Conservation (phyloP, 192 early-diverging fungal genomes). For the Coemansia sp. region DNA sequence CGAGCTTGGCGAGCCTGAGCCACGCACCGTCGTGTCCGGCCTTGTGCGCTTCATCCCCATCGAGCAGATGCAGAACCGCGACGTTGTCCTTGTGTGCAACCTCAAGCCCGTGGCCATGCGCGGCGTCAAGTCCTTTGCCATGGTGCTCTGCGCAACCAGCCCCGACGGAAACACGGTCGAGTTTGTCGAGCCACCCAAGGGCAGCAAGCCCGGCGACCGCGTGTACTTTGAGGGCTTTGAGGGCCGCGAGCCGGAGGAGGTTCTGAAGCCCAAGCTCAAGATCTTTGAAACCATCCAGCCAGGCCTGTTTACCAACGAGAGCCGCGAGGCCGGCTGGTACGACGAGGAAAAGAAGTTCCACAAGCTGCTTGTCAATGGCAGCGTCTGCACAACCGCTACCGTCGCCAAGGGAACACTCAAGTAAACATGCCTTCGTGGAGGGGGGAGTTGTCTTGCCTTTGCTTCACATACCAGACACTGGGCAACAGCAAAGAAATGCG, state of each 20-base stretch:
- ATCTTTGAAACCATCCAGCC: constrained; percentile 97
- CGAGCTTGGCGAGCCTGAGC: constrained; percentile 81
- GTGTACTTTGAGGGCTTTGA: constrained; percentile 90
- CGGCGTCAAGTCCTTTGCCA: constrained; percentile 90
- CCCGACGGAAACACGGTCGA: constrained; percentile 84
- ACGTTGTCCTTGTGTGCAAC: constrained; percentile 79
- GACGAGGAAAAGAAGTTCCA: constrained; percentile 51
- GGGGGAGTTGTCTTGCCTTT: not conserved
- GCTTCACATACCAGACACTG: not conserved
- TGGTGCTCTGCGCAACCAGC: constrained; percentile 92
- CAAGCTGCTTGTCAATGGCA: constrained; percentile 48
- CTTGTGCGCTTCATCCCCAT: constrained; percentile 88
- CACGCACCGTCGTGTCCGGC: constrained; percentile 87
- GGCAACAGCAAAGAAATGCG: not conserved
- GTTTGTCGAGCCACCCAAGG: constrained; percentile 83
- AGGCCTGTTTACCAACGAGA: constrained; percentile 68
- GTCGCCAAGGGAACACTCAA: constrained; percentile 70
- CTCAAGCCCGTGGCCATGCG: constrained; percentile 94
- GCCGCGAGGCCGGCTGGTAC: constrained; percentile 64
- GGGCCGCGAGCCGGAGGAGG: constrained; percentile 77
- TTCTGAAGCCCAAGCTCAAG: constrained; percentile 98
- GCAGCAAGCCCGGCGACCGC: constrained; percentile 82
- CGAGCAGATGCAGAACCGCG: constrained; percentile 79
- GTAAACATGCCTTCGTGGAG: constrained; percentile 31
- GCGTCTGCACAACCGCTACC: constrained; percentile 60